Evolutionary conservation across 352 stramenopile genomes (phyloP), one percentile per base, ranked within the genome.

Genomic region (Globisporangium takayamanum): DNA sequence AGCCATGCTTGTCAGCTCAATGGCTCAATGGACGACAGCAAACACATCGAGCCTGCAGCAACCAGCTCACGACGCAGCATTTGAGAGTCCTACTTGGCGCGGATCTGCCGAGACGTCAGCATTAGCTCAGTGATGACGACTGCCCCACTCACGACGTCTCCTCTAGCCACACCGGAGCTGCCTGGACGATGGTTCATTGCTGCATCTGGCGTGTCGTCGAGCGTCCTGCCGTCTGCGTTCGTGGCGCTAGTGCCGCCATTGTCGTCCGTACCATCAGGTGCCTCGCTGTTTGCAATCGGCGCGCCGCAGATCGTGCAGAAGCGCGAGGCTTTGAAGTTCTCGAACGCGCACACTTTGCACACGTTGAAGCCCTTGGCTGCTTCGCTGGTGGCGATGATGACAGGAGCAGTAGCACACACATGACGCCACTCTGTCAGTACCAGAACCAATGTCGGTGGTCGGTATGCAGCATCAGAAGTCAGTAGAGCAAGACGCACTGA

Each of bases 271-370:
- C 30, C 14, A n/a, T 12, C 11, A 26, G 5, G 0, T 16, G 25
- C 18, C 16, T 49, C 48, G 37, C 33, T 37, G 22, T 2, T 52
- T 11, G 60, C 59, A 55, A 85, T 66, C 37, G 60, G 45, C 47
- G 78, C 68, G 14, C 76, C 74, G 45, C 76, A 86, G 39, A 84
- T 50, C 11, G 60, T 70, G 54, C 76, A 86, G 63, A 76, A 78
- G 37, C 63, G 63, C 25, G 68, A 62, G 28, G 69, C 59, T 57
- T 84, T 80, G 62, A 84, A 86, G 68, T 86, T 86, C 59, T 80
- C 74, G 54, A 86, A 86, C 53, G 66, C 69, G 39, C 76, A 86
- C 45, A 83, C 63, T 25, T 39, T 28, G 55, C 76, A 86, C 25
- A 57, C 55, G 12, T 75, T 59, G 57, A 70, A 84, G 12, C 76